Percentiles rank a stretch among this genome's conserved stretches.
These are phyloP conservation scores for Colletotrichum caudatum DNA, from an alignment of 2,329 filamentous ascomycete genomes.

Conservation along the genomic window DNA sequence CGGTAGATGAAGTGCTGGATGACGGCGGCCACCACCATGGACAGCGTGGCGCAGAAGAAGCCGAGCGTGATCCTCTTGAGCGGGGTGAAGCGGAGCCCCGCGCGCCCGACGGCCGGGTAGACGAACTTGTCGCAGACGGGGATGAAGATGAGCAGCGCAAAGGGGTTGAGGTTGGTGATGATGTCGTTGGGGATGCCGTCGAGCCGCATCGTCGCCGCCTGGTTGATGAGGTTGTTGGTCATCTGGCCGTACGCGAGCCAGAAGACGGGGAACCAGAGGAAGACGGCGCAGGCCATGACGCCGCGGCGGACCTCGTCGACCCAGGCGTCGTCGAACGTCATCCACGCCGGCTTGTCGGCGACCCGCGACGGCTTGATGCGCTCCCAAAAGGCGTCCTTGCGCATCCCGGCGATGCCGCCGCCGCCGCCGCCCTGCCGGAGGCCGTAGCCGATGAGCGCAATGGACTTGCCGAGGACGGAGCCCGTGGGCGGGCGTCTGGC, in stretches of 20 bases:
- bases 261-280: constrained; percentile 52
- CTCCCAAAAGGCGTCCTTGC: constrained; percentile 63
- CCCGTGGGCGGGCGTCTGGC: constrained; percentile 63
- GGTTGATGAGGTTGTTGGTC: constrained; percentile 39
- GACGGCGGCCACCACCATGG: constrained; percentile 51
- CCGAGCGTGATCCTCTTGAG: constrained; percentile 70
- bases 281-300: constrained; percentile 66
- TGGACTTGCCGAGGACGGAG: constrained; percentile 62
- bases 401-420: constrained; percentile 56
- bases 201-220: constrained; percentile 37
- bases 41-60: constrained; percentile 46
- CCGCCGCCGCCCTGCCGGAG: constrained; percentile 20
- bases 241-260: constrained; percentile 40
- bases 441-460: constrained; percentile 44
- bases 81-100: constrained; percentile 69
- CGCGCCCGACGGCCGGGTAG: constrained; percentile 68
- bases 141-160: constrained; percentile 80
- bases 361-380: constrained; percentile 58
- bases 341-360: constrained; percentile 59
- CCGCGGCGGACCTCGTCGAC: constrained; percentile 72
- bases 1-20: constrained; percentile 64
- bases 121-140: constrained; percentile 72
- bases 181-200: constrained; percentile 37
- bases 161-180: constrained; percentile 46
- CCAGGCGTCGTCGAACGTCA: constrained; percentile 75